These are phyloP conservation scores for Prunus padus DNA, from an alignment of 306 rosid genomes.

Conservation along the genomic window DNA sequence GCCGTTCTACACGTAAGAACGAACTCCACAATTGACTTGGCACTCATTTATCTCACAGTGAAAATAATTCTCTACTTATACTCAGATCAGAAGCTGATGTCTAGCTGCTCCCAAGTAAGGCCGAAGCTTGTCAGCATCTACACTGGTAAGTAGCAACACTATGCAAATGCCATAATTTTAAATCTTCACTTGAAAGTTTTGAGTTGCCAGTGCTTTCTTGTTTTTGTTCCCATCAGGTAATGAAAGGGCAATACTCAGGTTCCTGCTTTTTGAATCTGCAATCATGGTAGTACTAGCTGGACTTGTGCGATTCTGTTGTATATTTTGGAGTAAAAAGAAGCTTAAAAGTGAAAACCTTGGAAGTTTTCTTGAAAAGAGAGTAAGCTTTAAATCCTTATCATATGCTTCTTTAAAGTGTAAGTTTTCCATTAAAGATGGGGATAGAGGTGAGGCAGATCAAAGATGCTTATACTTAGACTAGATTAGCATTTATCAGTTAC, in stretches of 20 bases:
- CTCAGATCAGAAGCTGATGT: conserved; percentile 55
- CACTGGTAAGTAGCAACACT: conserved; percentile 50
- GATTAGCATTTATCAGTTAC: too few relatives aligned
- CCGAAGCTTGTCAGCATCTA: conserved; percentile 54
- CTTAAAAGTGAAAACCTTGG: conserved; percentile 58
- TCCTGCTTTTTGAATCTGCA: conserved; percentile 58
- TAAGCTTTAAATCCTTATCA: conserved; percentile 28
- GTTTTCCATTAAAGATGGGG: too few relatives aligned
- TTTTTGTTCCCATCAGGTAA: conserved; percentile 39
- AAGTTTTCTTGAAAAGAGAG: conserved; percentile 65
- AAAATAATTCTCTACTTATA: conserved; percentile 13
- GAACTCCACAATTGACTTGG: not conserved
- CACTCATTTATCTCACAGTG: not conserved
- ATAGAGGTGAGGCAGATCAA: too few relatives aligned
- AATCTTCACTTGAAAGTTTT: not conserved
- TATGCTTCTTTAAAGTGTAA: not conserved
- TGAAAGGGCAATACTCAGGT: conserved; percentile 54
- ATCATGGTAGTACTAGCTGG: conserved; percentile 45
- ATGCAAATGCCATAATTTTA: conserved; percentile 8
- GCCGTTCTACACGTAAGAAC: conserved; percentile 54
- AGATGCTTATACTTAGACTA: too few relatives aligned
- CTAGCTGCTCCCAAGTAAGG: conserved; percentile 75
- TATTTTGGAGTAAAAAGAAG: conserved; percentile 76
- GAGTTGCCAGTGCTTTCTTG: not conserved
- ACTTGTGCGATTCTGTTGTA: conserved; percentile 60